Evolutionary conservation across 495 filamentous ascomycete species (phyloP).

Genomic region (Mytilinidion resinicola): DNA sequence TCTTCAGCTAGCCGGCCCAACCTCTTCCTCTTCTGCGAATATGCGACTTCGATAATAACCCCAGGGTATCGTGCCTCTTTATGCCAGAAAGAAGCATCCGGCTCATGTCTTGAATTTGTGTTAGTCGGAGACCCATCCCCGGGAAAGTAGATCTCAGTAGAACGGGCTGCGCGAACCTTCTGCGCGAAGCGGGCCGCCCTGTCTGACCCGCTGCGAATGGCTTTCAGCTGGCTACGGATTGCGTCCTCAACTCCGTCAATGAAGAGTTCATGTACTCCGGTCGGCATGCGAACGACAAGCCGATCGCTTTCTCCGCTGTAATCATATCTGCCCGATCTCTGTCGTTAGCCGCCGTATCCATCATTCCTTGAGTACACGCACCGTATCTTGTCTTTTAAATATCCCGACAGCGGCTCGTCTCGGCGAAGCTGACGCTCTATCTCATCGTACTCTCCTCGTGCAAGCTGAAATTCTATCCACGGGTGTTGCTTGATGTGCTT

Average conservation of each 20-base stretch:
- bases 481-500: conserved; percentile 8
- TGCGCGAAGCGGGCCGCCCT: not conserved
- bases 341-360: conserved; percentile 9
- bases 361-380: too few relatives aligned
- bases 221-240: not conserved
- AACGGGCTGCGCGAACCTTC: not conserved
- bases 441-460: conserved; percentile 21
- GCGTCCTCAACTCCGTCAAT: not conserved
- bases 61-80: conserved; percentile 26
- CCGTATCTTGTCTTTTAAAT: too few relatives aligned
- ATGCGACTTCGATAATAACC: conserved; percentile 35
- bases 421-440: conserved; percentile 20
- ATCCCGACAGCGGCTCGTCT: conserved; percentile 11
- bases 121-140: not conserved
- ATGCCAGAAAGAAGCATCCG: conserved; percentile 33
- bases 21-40: conserved; percentile 32
- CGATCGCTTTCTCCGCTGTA: not conserved
- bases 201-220: not conserved
- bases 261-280: not conserved
- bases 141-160: not conserved
- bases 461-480: conserved; percentile 20
- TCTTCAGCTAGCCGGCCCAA: conserved; percentile 32
- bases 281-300: not conserved
- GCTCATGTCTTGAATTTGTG: conserved; percentile 23
- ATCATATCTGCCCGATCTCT: not conserved